A percentile compares a stretch with the other conserved stretches of the same genome.
These are phyloP conservation scores for Lavandula angustifolia DNA, from an alignment of 257 asterid species.

Conservation along the genomic window DNA sequence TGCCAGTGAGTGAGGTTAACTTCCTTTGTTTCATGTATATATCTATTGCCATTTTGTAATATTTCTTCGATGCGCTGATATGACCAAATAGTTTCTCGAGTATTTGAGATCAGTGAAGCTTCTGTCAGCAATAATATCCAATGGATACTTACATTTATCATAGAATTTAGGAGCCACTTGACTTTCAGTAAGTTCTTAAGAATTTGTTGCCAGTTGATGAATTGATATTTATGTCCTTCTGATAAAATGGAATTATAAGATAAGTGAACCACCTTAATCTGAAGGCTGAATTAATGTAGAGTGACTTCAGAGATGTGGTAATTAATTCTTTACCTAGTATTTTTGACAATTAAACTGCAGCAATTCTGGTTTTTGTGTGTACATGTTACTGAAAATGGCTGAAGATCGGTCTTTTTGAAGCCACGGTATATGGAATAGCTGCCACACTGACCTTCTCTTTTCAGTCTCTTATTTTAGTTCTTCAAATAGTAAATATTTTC, in stretches of 20 bases:
- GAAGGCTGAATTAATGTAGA: not conserved
- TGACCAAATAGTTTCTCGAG: not conserved
- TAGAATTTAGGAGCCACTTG: not conserved
- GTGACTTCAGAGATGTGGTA: not conserved
- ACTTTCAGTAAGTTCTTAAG: not conserved
- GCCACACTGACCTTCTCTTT: not conserved
- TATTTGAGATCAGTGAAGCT: constrained; percentile 3
- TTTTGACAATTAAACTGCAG: not conserved
- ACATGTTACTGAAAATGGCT: constrained; percentile 3
- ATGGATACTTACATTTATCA: not conserved
- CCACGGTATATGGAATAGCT: not conserved
- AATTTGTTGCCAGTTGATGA: not conserved
- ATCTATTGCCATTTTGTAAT: not conserved
- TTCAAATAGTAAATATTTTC: not conserved
- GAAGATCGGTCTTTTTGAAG: not conserved
- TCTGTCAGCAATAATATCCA: not conserved
- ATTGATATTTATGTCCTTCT: not conserved
- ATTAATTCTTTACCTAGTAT: not conserved
- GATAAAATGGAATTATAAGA: not conserved
- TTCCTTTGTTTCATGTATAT: not conserved
- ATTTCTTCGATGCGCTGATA: constrained; percentile 8
- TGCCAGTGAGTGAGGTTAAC: constrained; percentile 75
- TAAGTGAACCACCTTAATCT: not conserved
- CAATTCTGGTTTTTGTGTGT: not conserved
- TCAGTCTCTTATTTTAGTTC: constrained; percentile 5